Base-by-base conservation (phyloP, 2,329 filamentous ascomycete species). In the Fusarium sp. region DNA sequence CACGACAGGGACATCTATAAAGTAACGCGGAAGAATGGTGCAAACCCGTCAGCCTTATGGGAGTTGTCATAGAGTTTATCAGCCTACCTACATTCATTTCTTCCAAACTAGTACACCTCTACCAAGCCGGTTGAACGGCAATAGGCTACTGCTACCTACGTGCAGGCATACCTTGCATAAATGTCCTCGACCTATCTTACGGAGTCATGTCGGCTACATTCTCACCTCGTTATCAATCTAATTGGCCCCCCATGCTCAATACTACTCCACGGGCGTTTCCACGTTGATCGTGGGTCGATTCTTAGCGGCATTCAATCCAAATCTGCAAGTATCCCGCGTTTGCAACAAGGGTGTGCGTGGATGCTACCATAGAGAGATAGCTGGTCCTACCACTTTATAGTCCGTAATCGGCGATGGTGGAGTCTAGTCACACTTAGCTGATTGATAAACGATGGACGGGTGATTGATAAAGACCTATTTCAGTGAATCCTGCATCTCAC, bases 391-490 rank as follows among this genome's bases (percentile, higher is more conserved):
- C 25, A 50, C 29, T n/a, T 36, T 62, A 16, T 27, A 31, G 40
- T 35, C 45, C 42, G 57, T 16, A 61, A 62, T 66, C 57, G 63
- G 63, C 63, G 20, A 35, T 14, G 45, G 63, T 45, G 57, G 63
- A 36, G 42, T 35, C 25, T 52, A n/a, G 31, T n/a, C 31, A 16
- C 20, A 29, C 4, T 18, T 50, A 3, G 42, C 59, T 66, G 63
- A 66, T 66, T 66, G 63, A 66, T 66, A 62, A 65, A 42, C 8
- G 35, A 40, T 25, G 56, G 14, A 36, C 38, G 50, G 47, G 47
- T 52, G 63, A 66, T 62, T 66, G 63, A 66, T 66, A 62, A 66
- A 35, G n/a, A 14, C 42, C 40, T 22, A 22, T 45, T 40, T 14
- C 18, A 40, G 63, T 38, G 22, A 29, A 45, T 54, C 27, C 22